These are phyloP conservation scores for Fusarium sp. DNA, from an alignment of 2,329 filamentous ascomycete genomes.

Conservation along the genomic window DNA sequence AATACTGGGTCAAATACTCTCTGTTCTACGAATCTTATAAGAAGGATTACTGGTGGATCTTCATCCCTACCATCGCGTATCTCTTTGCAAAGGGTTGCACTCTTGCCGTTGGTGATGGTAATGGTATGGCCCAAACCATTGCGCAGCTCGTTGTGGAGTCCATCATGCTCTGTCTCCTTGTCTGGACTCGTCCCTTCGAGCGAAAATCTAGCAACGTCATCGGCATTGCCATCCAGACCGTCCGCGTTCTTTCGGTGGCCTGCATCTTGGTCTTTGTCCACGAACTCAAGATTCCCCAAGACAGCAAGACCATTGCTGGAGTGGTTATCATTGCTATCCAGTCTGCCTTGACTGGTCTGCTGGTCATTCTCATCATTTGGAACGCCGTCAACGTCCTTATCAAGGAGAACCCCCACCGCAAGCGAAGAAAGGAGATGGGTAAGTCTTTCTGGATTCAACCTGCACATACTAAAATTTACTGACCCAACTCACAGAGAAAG, in stretches of 20 bases:
- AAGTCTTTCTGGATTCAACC: constrained; percentile 56
- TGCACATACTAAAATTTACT: constrained; percentile 20
- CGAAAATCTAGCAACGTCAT: constrained; percentile 90
- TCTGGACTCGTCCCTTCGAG: constrained; percentile 89
- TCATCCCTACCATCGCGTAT: constrained; percentile 89
- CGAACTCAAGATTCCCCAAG: constrained; percentile 88
- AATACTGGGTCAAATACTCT: constrained; percentile 94
- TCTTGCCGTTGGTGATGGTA: constrained; percentile 85
- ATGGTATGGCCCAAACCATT: constrained; percentile 84
- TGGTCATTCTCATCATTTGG: constrained; percentile 89
- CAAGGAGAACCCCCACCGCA: constrained; percentile 90
- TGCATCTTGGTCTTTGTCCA: constrained; percentile 96
- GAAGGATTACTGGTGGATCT: constrained; percentile 96
- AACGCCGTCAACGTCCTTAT: constrained; percentile 87
- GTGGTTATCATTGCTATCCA: constrained; percentile 95
- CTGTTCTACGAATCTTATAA: constrained; percentile 98
- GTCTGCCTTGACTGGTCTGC: constrained; percentile 80
- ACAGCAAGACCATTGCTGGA: constrained; percentile 93
- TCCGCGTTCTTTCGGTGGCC: constrained; percentile 87
- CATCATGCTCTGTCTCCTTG: constrained; percentile 79
- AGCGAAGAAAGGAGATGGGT: constrained; percentile 90
- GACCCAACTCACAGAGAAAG: constrained; percentile 72
- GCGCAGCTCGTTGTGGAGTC: constrained; percentile 85
- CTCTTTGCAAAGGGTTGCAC: constrained; percentile 90
- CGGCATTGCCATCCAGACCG: constrained; percentile 90